Percentiles rank a stretch among this genome's conserved stretches.
Conservation (phyloP, 2,329 filamentous ascomycete species). For the Diaporthe sp. region DNA sequence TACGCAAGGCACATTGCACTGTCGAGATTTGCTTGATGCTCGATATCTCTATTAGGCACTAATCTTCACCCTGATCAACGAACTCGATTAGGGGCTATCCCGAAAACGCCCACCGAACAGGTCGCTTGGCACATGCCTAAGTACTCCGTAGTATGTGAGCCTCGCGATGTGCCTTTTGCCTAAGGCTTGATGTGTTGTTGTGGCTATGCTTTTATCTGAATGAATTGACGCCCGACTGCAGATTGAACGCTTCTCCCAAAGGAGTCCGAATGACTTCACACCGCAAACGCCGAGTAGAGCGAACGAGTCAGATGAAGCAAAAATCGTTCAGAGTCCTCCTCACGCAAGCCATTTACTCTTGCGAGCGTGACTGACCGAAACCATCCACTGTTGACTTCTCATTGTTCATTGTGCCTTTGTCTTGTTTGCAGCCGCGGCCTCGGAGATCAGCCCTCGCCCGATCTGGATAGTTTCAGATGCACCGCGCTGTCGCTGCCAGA, state of each 20-base stretch:
- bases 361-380: neutral
- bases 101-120: neutral
- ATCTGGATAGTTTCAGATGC: constrained; percentile 70
- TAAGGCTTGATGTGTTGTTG: neutral
- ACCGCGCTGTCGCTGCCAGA: constrained; percentile 74
- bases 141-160: constrained; percentile 2
- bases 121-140: neutral
- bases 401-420: constrained; percentile 35
- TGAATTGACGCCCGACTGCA: neutral
- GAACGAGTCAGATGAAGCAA: neutral
- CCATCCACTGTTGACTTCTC: neutral
- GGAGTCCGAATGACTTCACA: neutral
- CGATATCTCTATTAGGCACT: neutral
- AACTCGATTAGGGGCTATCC: neutral
- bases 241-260: neutral
- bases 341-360: neutral
- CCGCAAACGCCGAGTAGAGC: neutral
- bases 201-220: neutral
- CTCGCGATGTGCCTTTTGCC: constrained; percentile 12
- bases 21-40: neutral
- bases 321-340: neutral
- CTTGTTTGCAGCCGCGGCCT: constrained; percentile 48
- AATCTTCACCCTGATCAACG: neutral
- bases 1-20: constrained; percentile 11
- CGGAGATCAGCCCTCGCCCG: constrained; percentile 68